A percentile compares a stretch with the other conserved stretches of the same genome.
Evolutionary conservation across 2,329 filamentous ascomycete species (phyloP).

Genomic region (Ophiostoma himal-ulmi): DNA sequence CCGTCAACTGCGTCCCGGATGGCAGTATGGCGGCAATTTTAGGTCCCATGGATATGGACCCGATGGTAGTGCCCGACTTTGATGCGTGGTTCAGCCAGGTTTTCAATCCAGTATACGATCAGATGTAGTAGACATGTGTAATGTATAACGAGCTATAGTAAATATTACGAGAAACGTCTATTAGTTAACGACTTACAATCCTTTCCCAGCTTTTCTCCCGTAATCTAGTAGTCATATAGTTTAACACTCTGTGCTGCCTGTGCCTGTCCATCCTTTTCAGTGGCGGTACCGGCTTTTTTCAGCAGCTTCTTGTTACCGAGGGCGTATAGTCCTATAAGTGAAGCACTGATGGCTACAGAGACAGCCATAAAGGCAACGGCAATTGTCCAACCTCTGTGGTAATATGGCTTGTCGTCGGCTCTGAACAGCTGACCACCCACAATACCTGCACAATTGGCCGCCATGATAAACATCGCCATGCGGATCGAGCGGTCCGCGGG

Average conservation of each 20-base stretch:
- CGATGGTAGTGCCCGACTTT: background rate
- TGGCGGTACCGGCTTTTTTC: background rate
- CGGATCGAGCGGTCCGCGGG: conserved; percentile 15
- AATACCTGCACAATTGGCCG: conserved; percentile 56
- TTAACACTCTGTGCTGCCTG: background rate
- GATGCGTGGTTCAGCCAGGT: background rate
- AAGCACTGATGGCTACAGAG: background rate
- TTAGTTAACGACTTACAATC: background rate
- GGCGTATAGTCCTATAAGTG: background rate
- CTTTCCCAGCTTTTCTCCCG: no score
- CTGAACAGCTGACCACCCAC: conserved; percentile 57
- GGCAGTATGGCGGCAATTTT: background rate
- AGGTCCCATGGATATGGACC: background rate
- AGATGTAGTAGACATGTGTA: background rate
- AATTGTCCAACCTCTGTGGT: conserved; percentile 41
- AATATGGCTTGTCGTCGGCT: conserved; percentile 45
- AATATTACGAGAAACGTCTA: background rate
- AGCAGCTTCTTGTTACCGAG: background rate
- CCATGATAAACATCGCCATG: conserved; percentile 49
- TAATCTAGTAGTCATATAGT: background rate
- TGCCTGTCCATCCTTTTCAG: background rate
- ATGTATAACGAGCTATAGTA: background rate
- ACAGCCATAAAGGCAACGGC: conserved; percentile 21
- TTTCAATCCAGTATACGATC: background rate
- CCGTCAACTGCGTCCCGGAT: background rate